Conservation (phyloP, 495 filamentous ascomycete genomes). For the Trichoderma orchidacearum region DNA sequence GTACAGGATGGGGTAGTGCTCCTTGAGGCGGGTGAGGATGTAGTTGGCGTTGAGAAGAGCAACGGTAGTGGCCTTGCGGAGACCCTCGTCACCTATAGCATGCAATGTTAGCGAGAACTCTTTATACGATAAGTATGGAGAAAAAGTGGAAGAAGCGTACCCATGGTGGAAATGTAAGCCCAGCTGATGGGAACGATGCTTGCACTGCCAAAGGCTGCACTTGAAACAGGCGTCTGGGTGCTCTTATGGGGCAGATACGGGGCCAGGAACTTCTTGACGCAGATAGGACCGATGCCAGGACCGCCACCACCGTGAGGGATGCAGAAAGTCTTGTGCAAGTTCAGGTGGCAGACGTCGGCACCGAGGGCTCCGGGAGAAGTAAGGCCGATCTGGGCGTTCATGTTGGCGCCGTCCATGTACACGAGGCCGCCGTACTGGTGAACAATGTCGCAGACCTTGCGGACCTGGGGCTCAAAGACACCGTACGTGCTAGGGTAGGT, state of each 20-base stretch:
- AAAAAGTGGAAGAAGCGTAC: conserved; percentile 14
- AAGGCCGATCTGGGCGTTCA: conserved; percentile 97
- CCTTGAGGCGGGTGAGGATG: conserved; percentile 80
- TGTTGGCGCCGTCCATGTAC: conserved; percentile 98
- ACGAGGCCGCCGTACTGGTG: conserved; percentile 87
- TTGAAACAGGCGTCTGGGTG: conserved; percentile 56
- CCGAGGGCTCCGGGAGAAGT: conserved; percentile 96
- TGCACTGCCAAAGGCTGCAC: conserved; percentile 82
- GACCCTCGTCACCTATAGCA: conserved; percentile 49
- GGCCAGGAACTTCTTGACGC: conserved; percentile 70
- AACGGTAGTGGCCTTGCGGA: conserved; percentile 91
- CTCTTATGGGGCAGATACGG: conserved; percentile 52
- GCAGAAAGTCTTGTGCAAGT: conserved; percentile 98
- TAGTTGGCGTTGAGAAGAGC: conserved; percentile 96
- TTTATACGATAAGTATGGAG: not conserved
- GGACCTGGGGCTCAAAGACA: conserved; percentile 87
- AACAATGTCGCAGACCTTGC: conserved; percentile 73
- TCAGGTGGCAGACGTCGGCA: conserved; percentile 95
- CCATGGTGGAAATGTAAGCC: conserved; percentile 98
- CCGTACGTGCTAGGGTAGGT: conserved; percentile 97
- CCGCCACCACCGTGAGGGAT: conserved; percentile 96
- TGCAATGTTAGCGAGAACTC: conserved; percentile 7
- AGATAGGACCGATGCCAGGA: conserved; percentile 90
- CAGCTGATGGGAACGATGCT: conserved; percentile 94
- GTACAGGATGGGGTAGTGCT: conserved; percentile 84